Conservation (phyloP, 179 eudicot species). For the Corrigiola litoralis region DNA sequence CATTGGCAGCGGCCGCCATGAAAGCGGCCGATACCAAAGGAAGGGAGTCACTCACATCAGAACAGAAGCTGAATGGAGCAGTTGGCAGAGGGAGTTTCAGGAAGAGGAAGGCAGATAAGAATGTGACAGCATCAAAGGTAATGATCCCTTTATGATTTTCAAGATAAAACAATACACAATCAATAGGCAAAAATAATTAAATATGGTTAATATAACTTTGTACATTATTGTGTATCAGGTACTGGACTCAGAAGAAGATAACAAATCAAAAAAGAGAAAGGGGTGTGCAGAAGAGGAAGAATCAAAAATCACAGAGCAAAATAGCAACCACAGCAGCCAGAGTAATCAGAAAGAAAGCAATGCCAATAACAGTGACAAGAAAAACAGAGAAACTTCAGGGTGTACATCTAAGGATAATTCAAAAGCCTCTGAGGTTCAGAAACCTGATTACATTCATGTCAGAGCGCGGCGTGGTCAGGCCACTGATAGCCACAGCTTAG, state of each 20-base stretch:
- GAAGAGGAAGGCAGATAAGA: slow-evolving; percentile 71
- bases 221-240: slow-evolving; percentile 31
- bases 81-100: slow-evolving; percentile 49
- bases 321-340: slow-evolving; percentile 34
- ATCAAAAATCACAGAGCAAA: slow-evolving; percentile 50
- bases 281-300: slow-evolving; percentile 51
- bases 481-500: slow-evolving; percentile 97
- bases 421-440: slow-evolving; percentile 50
- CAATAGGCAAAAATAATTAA: not conserved
- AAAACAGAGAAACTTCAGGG: slow-evolving; percentile 37
- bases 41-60: slow-evolving; percentile 23
- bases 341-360: slow-evolving; percentile 32
- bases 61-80: slow-evolving; percentile 27
- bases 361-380: slow-evolving; percentile 30
- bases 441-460: slow-evolving; percentile 86
- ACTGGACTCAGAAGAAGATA: slow-evolving; percentile 36
- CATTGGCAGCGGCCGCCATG: slow-evolving; percentile 29
- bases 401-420: slow-evolving; percentile 58
- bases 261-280: slow-evolving; percentile 47
- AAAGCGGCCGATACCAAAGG: slow-evolving; percentile 24
- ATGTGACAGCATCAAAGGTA: slow-evolving; percentile 46
- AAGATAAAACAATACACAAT: not conserved
- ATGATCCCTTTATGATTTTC: not conserved
- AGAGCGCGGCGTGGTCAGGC: slow-evolving; percentile 98
- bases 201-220: not conserved